These are phyloP conservation scores for Cubamyces lactineus DNA, from an alignment of 768 basidiomycete genomes.

Conservation along the genomic window DNA sequence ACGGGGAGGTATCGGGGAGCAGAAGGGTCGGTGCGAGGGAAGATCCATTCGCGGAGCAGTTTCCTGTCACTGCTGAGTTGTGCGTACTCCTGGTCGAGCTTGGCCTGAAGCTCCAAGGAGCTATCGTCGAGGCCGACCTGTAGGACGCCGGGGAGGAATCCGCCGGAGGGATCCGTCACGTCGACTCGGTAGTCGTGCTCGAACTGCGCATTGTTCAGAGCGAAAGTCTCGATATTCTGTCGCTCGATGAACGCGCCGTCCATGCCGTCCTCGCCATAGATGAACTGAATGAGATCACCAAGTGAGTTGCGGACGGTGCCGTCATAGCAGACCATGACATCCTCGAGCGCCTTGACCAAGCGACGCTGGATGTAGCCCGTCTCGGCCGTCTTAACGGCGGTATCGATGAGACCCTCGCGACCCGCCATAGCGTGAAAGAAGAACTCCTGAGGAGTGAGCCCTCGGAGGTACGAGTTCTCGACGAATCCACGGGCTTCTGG, in stretches of 20 bases:
- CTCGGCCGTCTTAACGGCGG: conserved; percentile 99
- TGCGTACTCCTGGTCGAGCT: conserved; percentile 78
- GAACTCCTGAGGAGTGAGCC: conserved; percentile 96
- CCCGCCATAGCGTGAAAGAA: conserved; percentile 99
- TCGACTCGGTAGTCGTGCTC: conserved; percentile 95
- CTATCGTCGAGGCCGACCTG: conserved; percentile 89
- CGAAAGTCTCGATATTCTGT: conserved; percentile 90
- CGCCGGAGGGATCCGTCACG: conserved; percentile 79
- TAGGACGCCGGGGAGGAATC: conserved; percentile 77
- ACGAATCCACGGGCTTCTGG: conserved; percentile 98
- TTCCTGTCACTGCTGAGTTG: conserved; percentile 75
- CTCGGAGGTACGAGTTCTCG: conserved; percentile 97
- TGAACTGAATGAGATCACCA: conserved; percentile 94
- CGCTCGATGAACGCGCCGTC: conserved; percentile 97
- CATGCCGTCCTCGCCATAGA: conserved; percentile 99
- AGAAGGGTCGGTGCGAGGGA: conserved; percentile 72
- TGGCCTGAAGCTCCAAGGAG: conserved; percentile 79
- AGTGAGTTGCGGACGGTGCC: conserved; percentile 97
- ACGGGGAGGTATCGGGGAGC: conserved; percentile 89
- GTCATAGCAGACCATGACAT: conserved; percentile 97
- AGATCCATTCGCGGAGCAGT: conserved; percentile 80
- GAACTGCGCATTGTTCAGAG: conserved; percentile 79
- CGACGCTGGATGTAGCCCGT: conserved; percentile 99
- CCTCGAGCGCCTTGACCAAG: conserved; percentile 96
- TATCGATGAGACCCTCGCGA: conserved; percentile 98